Evolutionary conservation across 805 yeast genomes (phyloP), one percentile per base, ranked within the genome.

Genomic region (Metschnikowia cubensis): DNA sequence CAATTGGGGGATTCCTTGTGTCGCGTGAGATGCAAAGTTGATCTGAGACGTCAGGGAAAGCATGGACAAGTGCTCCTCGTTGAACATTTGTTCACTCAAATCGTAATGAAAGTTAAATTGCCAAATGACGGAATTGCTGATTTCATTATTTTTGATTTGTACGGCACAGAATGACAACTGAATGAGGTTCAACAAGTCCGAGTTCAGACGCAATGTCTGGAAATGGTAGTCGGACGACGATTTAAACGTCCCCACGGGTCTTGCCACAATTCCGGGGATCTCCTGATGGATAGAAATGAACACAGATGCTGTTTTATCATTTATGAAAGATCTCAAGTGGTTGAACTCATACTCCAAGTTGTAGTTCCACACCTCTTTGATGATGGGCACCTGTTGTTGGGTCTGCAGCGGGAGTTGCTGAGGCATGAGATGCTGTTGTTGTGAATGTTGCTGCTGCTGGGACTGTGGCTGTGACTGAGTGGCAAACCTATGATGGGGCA

Each of bases 181-280:
- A 49, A 94, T 84, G 50, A 94, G 81, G 59, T 85, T 84, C 57
- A 91, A 70, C 49, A 94, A 75, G 67, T 94, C 99, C 3, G 94
- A 87, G 65, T 94, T 94, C 8, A 95, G 77, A 62, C 99, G 79
- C 69, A 94, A 78, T 0, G 98, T 92, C 68, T 94, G 99, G 64
- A 92, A 94, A 67, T 94, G 98, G 68, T 90, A 94, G 66, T 94
- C 98, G 21, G 86, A 78, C 14, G 94, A 87, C 2, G 94, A 83
- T 59, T 89, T 82, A 69, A 94, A 94, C 17, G 88, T 82, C 17
- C 99, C 99, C 52, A 94, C 87, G 14, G 99, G 99, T 59, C 99
- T 80, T 2, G 96, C 96, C 25, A 92, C 85, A 20, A 95, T 88
- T 0, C 99, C 99, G 0, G 97, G 97, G 63, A 94, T 90, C 66